phyloP scores from a whole-genome alignment of 345 rosid genomes.

The Geranium rotundifolium region DNA sequence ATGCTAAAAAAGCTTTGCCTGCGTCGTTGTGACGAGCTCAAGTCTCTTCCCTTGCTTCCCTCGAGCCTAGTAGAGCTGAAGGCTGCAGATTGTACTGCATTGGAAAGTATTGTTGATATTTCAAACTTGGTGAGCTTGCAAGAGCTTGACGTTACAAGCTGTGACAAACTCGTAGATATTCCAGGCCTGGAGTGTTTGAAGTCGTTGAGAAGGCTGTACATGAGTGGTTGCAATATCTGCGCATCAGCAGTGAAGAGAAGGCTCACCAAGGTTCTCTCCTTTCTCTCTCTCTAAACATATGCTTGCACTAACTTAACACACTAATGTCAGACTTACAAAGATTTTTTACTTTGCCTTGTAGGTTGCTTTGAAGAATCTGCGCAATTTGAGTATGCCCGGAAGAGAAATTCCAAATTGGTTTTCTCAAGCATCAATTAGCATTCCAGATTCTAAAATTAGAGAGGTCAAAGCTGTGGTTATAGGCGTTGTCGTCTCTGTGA shows the following conservation, averaged over 20 bases:
- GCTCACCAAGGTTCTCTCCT: slow-evolving; percentile 29
- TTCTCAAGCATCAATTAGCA: slow-evolving; percentile 18
- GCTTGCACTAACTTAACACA: too few species aligned
- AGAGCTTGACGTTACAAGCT: slow-evolving; percentile 27
- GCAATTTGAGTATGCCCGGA: slow-evolving; percentile 46
- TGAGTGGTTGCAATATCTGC: slow-evolving; percentile 31
- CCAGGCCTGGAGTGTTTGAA: slow-evolving; percentile 35
- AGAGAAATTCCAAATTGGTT: slow-evolving; percentile 49
- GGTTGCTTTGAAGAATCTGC: slow-evolving; percentile 33
- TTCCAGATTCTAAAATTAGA: slow-evolving; percentile 24
- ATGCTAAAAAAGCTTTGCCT: slow-evolving; percentile 23
- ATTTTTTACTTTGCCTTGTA: background rate
- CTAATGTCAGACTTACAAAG: too few species aligned
- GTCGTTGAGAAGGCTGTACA: slow-evolving; percentile 24
- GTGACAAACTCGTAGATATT: slow-evolving; percentile 28
- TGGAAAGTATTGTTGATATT: slow-evolving; percentile 23
- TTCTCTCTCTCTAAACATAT: background rate
- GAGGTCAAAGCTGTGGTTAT: slow-evolving; percentile 34
- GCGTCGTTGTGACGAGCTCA: slow-evolving; percentile 25
- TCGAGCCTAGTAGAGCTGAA: slow-evolving; percentile 25
- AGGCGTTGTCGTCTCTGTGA: slow-evolving; percentile 36
- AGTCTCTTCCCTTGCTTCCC: slow-evolving; percentile 38
- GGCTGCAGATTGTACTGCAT: slow-evolving; percentile 26
- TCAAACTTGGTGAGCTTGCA: slow-evolving; percentile 19
- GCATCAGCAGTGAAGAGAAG: slow-evolving; percentile 21